Conservation (phyloP, 2,329 filamentous ascomycete species). For the Claviceps sp. region DNA sequence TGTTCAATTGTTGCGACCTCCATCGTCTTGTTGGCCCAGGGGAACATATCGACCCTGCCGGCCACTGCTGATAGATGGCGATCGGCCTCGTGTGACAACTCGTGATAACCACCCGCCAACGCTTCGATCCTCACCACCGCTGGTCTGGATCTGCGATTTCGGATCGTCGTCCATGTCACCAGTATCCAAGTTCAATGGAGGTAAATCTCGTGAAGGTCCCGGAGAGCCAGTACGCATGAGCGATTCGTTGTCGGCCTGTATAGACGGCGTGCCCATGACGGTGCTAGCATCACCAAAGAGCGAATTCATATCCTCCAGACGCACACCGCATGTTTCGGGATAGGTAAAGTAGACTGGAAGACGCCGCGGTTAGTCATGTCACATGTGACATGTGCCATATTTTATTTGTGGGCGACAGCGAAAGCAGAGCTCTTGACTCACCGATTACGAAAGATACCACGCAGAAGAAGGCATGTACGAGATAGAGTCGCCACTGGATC, state of each 20-base stretch:
- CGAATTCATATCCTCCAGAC: slow-evolving; percentile 91
- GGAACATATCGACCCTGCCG: slow-evolving; percentile 28
- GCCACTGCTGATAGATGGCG: slow-evolving; percentile 23
- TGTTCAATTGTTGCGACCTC: slow-evolving; percentile 13
- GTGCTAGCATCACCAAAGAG: slow-evolving; percentile 90
- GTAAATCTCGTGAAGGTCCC: slow-evolving; percentile 56
- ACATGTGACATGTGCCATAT: background rate
- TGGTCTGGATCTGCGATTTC: slow-evolving; percentile 26
- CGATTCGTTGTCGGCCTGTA: slow-evolving; percentile 64
- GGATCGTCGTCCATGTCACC: slow-evolving; percentile 44
- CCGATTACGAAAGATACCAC: slow-evolving; percentile 90
- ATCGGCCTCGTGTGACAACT: slow-evolving; percentile 25
- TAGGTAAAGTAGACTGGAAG: slow-evolving; percentile 85
- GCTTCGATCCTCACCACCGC: slow-evolving; percentile 24
- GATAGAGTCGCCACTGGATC: slow-evolving; percentile 88
- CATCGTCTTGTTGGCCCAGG: slow-evolving; percentile 28
- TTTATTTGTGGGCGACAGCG: background rate
- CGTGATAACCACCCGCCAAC: slow-evolving; percentile 37
- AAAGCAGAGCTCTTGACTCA: slow-evolving; percentile 34
- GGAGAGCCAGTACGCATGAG: slow-evolving; percentile 66
- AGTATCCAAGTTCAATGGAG: slow-evolving; percentile 65
- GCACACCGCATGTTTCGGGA: slow-evolving; percentile 89
- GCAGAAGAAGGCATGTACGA: slow-evolving; percentile 95
- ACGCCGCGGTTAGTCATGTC: slow-evolving; percentile 10
- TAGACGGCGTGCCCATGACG: slow-evolving; percentile 60